Conservation (phyloP, 2,329 filamentous ascomycete genomes). For the Arthrobotrys sinensis region DNA sequence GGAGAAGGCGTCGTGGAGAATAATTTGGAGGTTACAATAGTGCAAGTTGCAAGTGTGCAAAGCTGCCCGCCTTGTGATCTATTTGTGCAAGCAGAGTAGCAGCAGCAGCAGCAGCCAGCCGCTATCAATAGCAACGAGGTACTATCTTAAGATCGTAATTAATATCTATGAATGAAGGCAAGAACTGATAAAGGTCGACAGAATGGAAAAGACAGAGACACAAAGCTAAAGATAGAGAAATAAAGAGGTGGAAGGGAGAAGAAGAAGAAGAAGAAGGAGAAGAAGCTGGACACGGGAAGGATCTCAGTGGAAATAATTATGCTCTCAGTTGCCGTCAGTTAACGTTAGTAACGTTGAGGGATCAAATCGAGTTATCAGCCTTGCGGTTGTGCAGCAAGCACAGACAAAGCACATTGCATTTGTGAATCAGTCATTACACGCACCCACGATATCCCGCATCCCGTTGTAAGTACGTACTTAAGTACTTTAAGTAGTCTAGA, state of each 20-base stretch:
- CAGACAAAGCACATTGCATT: too few species aligned
- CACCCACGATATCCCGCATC: background rate
- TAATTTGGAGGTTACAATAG: background rate
- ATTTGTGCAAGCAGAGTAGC: background rate
- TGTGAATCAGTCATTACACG: too few species aligned
- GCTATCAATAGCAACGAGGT: slow-evolving; percentile 13
- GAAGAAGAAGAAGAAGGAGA: slow-evolving; percentile 5
- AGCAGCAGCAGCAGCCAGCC: background rate
- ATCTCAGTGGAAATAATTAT: too few species aligned
- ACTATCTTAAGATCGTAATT: background rate
- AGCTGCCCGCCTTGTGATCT: too few species aligned
- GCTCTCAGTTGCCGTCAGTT: too few species aligned
- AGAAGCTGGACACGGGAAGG: background rate
- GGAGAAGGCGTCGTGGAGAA: background rate
- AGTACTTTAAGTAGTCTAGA: too few species aligned
- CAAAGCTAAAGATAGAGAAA: too few species aligned
- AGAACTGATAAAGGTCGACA: too few species aligned
- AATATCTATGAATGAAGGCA: background rate
- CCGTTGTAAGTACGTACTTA: too few species aligned
- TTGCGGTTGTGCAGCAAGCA: too few species aligned
- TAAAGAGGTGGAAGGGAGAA: background rate
- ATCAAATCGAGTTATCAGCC: too few species aligned
- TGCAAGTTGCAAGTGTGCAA: background rate
- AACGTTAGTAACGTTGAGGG: too few species aligned
- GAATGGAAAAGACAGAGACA: background rate